Percentiles rank a stretch among this genome's conserved stretches.
phyloP scores from a whole-genome alignment of 108 stramenopile species.

The Pseudonitzschia pungens region DNA sequence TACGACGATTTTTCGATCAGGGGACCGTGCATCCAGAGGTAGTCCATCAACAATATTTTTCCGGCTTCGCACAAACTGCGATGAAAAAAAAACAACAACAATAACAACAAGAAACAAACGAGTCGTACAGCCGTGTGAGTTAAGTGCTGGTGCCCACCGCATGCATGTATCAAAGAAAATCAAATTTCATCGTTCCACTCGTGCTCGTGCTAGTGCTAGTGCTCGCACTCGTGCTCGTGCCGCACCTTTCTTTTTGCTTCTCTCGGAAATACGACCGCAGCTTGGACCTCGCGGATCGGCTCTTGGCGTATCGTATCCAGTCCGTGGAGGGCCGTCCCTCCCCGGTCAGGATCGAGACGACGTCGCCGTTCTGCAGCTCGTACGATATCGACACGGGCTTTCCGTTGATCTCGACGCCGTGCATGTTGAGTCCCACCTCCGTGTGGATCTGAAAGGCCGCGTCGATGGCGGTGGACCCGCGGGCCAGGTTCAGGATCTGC shows the following conservation, averaged over 20 bases:
- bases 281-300: constrained; percentile 82
- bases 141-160: no score
- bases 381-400: constrained; percentile 78
- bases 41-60: constrained; percentile 72
- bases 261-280: constrained; percentile 79
- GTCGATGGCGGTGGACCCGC: constrained; percentile 88
- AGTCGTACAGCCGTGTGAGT: no score
- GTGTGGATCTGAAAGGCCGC: constrained; percentile 92
- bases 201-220: no score
- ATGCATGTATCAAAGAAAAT: no score
- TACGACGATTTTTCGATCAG: constrained; percentile 60
- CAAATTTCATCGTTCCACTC: no score
- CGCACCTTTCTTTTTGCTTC: constrained; percentile 62
- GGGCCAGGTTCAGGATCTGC: constrained; percentile 86
- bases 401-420: constrained; percentile 87
- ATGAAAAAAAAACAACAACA: neutral
- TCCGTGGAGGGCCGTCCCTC: constrained; percentile 71
- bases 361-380: constrained; percentile 87
- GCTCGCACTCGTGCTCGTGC: neutral
- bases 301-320: constrained; percentile 87
- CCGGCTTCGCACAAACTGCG: constrained; percentile 59
- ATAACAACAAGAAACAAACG: neutral
- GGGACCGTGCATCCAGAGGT: constrained; percentile 64
- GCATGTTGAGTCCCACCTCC: constrained; percentile 88
- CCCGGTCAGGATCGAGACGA: constrained; percentile 84